Percentiles rank a stretch among this genome's conserved stretches.
Conservation (phyloP, 768 basidiomycete genomes). For the Tremella mesenterica region DNA sequence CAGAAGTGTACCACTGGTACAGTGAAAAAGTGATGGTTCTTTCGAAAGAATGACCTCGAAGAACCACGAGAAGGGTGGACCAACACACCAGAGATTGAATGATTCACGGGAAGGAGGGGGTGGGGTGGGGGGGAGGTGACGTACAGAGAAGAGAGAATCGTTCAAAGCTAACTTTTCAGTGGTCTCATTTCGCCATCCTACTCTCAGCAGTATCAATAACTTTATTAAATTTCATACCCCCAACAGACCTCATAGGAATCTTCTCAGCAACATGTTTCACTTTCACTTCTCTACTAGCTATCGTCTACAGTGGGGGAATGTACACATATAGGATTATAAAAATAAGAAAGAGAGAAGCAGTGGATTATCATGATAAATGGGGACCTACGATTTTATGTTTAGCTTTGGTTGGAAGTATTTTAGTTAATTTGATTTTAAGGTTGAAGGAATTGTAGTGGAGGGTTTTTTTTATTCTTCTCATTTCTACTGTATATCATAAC, state of each 20-base stretch:
- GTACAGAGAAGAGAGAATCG: not conserved
- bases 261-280: slow-evolving; percentile 85
- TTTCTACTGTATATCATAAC: no score
- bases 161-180: slow-evolving; percentile 13
- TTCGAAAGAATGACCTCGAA: no score
- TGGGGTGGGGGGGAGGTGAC: no score
- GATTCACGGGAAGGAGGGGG: no score
- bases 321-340: slow-evolving; percentile 39
- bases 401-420: slow-evolving; percentile 30
- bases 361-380: slow-evolving; percentile 41
- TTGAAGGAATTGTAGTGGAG: slow-evolving; percentile 32
- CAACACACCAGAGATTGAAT: no score
- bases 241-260: slow-evolving; percentile 55
- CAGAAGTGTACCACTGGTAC: no score
- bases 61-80: no score
- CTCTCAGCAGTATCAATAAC: slow-evolving; percentile 53
- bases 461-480: not conserved
- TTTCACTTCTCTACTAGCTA: slow-evolving; percentile 73
- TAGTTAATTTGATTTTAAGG: slow-evolving; percentile 38
- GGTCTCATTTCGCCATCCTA: slow-evolving; percentile 55
- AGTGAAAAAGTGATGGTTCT: no score
- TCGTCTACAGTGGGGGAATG: slow-evolving; percentile 64
- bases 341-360: slow-evolving; percentile 34
- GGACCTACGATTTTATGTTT: slow-evolving; percentile 40
- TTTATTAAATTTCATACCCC: slow-evolving; percentile 41